These are phyloP conservation scores for Xylaria scruposa DNA, from an alignment of 495 filamentous ascomycete genomes.

Conservation along the genomic window DNA sequence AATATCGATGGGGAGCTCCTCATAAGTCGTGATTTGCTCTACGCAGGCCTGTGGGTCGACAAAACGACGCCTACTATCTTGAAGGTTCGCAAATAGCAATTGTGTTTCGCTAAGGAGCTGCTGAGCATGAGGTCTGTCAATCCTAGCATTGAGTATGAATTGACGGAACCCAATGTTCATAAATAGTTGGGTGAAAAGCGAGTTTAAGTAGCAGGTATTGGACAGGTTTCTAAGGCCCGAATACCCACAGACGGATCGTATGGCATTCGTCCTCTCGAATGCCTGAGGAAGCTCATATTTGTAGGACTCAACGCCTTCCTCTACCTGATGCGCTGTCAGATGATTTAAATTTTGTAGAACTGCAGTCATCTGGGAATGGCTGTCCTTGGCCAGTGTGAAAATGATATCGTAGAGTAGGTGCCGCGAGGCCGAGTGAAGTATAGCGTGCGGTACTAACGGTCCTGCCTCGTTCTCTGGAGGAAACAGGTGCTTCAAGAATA, in stretches of 20 bases:
- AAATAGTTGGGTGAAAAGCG: constrained; percentile 92
- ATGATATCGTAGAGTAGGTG: constrained; percentile 70
- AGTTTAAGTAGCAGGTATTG: constrained; percentile 98
- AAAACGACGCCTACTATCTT: constrained; percentile 74
- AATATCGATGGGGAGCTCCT: constrained; percentile 84
- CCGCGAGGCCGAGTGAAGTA: constrained; percentile 64
- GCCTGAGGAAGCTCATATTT: constrained; percentile 62
- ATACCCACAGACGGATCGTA: constrained; percentile 78
- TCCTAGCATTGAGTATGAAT: constrained; percentile 73
- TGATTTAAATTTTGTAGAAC: constrained; percentile 61
- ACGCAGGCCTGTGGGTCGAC: constrained; percentile 78
- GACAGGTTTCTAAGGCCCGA: constrained; percentile 87
- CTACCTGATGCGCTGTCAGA: constrained; percentile 56
- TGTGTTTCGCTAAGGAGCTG: constrained; percentile 77
- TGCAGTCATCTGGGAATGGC: constrained; percentile 52
- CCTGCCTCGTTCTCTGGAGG: constrained; percentile 57
- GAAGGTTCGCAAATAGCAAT: constrained; percentile 83
- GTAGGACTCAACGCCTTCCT: constrained; percentile 44
- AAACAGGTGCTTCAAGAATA: constrained; percentile 76
- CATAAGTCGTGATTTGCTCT: constrained; percentile 78
- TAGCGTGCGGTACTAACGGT: constrained; percentile 39
- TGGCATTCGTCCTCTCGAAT: constrained; percentile 70
- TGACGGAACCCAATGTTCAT: constrained; percentile 91
- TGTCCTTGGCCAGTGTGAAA: constrained; percentile 62
- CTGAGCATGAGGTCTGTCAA: constrained; percentile 64